Conservation (phyloP, 805 yeast genomes). For the Metschnikowia orientalis region DNA sequence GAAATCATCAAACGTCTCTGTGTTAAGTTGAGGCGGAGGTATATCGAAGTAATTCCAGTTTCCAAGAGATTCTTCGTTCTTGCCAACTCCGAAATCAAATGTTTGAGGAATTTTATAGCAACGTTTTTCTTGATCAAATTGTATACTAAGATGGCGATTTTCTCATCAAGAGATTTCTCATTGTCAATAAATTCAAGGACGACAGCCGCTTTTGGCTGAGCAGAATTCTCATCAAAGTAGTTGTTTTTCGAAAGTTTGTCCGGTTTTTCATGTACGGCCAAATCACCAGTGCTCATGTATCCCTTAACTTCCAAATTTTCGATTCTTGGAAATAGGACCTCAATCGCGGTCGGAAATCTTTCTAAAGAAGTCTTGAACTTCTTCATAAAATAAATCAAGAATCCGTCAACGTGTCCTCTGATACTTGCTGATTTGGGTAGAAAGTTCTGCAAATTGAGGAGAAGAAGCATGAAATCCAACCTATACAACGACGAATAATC, state of each 20-base stretch:
- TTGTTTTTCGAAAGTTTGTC: conserved; percentile 7
- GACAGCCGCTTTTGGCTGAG: conserved; percentile 32
- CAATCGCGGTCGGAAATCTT: conserved; percentile 55
- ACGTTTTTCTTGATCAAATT: conserved; percentile 42
- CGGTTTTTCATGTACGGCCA: conserved; percentile 20
- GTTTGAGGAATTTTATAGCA: conserved; percentile 33
- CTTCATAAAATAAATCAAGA: conserved; percentile 62
- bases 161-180: conserved; percentile 37
- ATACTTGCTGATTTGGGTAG: conserved; percentile 43
- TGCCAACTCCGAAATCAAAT: conserved; percentile 38
- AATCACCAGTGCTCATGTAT: conserved; percentile 61
- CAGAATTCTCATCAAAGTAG: conserved; percentile 15
- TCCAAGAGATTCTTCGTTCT: conserved; percentile 19
- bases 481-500: conserved; percentile 60
- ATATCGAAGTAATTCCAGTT: background rate
- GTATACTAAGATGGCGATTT: conserved; percentile 46
- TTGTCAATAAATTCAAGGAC: conserved; percentile 31
- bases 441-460: conserved; percentile 46
- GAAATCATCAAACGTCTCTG: conserved; percentile 33
- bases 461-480: conserved; percentile 66
- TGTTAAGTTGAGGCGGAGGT: conserved; percentile 14
- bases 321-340: conserved; percentile 62
- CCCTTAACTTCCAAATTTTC: conserved; percentile 41
- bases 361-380: conserved; percentile 46
- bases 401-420: conserved; percentile 58